Base-by-base conservation (phyloP, 2,329 filamentous ascomycete species). In the Colletotrichum sp. region DNA sequence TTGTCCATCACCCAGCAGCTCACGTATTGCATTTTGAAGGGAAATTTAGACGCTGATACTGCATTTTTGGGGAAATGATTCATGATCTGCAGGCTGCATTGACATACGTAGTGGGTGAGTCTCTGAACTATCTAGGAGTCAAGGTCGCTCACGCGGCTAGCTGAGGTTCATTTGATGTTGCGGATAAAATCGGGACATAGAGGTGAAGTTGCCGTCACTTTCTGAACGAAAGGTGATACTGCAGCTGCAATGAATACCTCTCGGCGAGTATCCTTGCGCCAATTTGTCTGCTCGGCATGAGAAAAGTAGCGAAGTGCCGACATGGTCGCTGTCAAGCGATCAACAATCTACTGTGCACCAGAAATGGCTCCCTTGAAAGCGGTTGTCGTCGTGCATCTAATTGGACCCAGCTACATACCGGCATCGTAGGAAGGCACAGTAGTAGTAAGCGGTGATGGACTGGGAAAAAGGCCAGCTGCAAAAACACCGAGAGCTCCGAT, bases 191-290 rank as follows among this genome's bases (percentile, higher is more conserved):
- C 5, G 18, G 39, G 5, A 44, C 8, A 44, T 5, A 2, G 5
- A 48, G 39, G 18, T n/a, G 39, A 48, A 48, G 9, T 48, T 48
- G 18, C 18, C 3, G 5, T 12, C 9, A n/a, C 4, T 18, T 48
- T n/a, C 1, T 12, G 18, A 48, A 48, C 18, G 2, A 48, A n/a
- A n/a, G 18, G 9, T 48, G 9, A 48, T 48, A 12, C 39, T 9
- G 18, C 39, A 12, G 39, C 39, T n/a, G 9, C 0, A n/a, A 0
- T 12, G 39, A 48, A 0, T n/a, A 48, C 9, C 39, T n/a, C 16
- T n/a, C 18, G 39, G 39, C 9, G 9, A 1, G 39, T 12, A 48
- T 48, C 1, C 39, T 12, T 1, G 18, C 22, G 39, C 2, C 8
- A 44, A 12, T 44, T n/a, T 12, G 39, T 44, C 1, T n/a, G 18